Base-by-base conservation (phyloP, 2,329 filamentous ascomycete genomes). In the Rutstroemia sp. region DNA sequence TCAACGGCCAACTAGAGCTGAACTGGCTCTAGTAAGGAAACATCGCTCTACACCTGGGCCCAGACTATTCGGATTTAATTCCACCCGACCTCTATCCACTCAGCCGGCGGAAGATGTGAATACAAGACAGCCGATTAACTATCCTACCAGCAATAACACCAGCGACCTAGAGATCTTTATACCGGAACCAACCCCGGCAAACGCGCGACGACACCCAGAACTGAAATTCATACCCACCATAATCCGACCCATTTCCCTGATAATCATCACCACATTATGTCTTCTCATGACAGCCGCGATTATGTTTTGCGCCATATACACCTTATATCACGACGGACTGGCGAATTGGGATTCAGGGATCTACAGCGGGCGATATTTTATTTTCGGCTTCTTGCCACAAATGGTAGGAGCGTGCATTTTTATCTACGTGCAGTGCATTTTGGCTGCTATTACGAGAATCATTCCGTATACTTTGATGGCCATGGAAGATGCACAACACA, bases 341-440 rank as follows among this genome's bases (percentile, higher is more conserved):
- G 83, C 81, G 67, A 72, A 78, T 3, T 96, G 92, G 68, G 73
- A 75, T 36, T 78, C 78, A 47, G 76, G 73, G 30, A 86, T 90
- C 57, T 87, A 88, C 59, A 86, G 86, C 50, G 78, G 78, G 8
- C 79, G 84, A 61, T 96, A 95, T 71, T 96, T 96, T 69, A 72
- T 95, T 48, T 94, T 95, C 70, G 82, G 90, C 59, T 89, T 95
- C 61, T 73, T 96, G 1, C 92, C 92, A 2, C 89, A 91, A 56
- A 74, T 95, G 0, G 68, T 95, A 14, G 89, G 85, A 0, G 83
- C 83, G 19, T 62, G 86, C 12, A 73, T 95, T 38, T 76, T 94
- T 47, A 70, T 96, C 6, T 95, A 89, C 76, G 79, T 89, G 1
- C 86, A 95, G 65, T 81, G 84, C 62, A 76, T 96, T 40, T 80